phyloP scores from a whole-genome alignment of 495 filamentous ascomycete species.

The Aspergillus asperescens region DNA sequence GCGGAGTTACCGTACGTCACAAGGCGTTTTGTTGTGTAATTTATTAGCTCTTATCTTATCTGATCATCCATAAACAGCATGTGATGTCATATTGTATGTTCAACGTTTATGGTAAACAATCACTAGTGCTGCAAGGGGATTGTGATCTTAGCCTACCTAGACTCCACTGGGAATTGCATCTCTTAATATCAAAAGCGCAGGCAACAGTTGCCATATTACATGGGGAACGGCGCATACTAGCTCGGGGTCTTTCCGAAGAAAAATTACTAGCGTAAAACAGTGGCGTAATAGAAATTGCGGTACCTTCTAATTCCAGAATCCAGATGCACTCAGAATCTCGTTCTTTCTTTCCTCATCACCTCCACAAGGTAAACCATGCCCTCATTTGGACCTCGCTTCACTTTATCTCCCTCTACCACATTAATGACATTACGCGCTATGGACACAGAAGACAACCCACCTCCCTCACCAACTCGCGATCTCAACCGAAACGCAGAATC shows the following conservation, averaged over 20 bases:
- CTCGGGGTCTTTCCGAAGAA: too few species aligned
- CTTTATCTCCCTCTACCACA: background rate
- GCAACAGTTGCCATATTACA: too few species aligned
- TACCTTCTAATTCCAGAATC: too few species aligned
- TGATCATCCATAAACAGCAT: background rate
- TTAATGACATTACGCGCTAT: background rate
- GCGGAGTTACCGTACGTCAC: background rate
- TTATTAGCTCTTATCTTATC: slow-evolving; percentile 5
- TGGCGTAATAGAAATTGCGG: too few species aligned
- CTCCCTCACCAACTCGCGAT: background rate
- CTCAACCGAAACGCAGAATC: background rate
- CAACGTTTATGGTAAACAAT: too few species aligned
- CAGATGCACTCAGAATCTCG: too few species aligned
- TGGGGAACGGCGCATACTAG: too few species aligned
- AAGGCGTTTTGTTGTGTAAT: background rate
- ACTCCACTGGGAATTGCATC: too few species aligned
- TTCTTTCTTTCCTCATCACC: background rate
- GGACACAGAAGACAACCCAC: background rate
- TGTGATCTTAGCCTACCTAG: too few species aligned
- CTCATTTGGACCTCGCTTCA: background rate
- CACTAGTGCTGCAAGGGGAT: too few species aligned
- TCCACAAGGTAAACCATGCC: background rate
- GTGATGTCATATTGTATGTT: background rate
- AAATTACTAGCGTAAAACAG: background rate
- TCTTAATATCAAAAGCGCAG: too few species aligned